Percentiles rank a stretch among this genome's conserved stretches.
phyloP scores from a whole-genome alignment of 2,329 filamentous ascomycete species.

The Botryotinia narcissicola region DNA sequence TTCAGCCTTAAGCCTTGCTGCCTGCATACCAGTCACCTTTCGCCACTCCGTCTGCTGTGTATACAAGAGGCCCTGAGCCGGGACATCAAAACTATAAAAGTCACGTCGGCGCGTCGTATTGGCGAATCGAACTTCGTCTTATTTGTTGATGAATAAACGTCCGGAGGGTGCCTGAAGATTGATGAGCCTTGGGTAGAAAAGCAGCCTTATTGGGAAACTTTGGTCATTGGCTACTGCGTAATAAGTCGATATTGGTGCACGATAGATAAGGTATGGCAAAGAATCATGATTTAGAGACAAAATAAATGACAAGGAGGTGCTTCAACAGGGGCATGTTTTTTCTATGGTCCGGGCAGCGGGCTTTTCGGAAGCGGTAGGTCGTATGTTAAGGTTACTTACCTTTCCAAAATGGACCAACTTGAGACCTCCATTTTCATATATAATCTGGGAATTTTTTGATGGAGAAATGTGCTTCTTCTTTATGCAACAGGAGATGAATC shows the following conservation, averaged over 20 bases:
- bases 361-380: slow-evolving; percentile 8
- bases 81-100: slow-evolving; percentile 20
- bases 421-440: slow-evolving; percentile 7
- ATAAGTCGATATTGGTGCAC: slow-evolving; percentile 18
- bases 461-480: not conserved
- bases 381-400: not conserved
- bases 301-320: slow-evolving; percentile 17
- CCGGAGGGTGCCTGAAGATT: not conserved
- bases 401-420: not conserved
- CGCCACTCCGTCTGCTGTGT: slow-evolving; percentile 35
- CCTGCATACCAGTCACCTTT: slow-evolving; percentile 43
- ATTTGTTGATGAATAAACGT: not conserved
- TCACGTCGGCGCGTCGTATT: slow-evolving; percentile 12
- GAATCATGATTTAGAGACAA: slow-evolving; percentile 13
- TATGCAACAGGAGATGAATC: not conserved
- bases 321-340: slow-evolving; percentile 21
- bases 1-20: slow-evolving; percentile 56
- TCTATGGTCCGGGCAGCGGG: slow-evolving; percentile 18
- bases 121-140: slow-evolving; percentile 7
- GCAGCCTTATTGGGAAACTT: slow-evolving; percentile 13
- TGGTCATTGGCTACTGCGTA: slow-evolving; percentile 19
- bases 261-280: slow-evolving; percentile 20
- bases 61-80: slow-evolving; percentile 28
- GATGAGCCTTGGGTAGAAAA: not conserved
- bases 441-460: not conserved